Base-by-base conservation (phyloP, 225 moss, liverwort and hornwort genomes). In the Sphagnum tenellum region DNA sequence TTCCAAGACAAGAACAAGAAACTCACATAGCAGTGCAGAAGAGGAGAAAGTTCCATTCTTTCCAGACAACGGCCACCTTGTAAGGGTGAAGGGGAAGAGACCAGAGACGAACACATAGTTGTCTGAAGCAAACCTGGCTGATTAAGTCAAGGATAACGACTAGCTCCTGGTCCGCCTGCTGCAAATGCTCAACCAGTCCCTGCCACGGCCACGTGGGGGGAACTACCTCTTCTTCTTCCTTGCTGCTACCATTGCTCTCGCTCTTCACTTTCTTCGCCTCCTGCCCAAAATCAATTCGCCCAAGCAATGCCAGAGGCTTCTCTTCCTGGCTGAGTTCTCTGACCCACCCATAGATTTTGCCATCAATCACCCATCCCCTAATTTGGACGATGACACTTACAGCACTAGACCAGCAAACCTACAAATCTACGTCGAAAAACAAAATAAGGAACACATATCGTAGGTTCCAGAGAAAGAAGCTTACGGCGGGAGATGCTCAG, bases 261-360 rank as follows among this genome's bases (percentile, higher is more conserved):
- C 75, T 82, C 76, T 92, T 96, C 12, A 79, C 45, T 76, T 89
- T 96, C 66, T 92, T 96, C 13, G 84, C 77, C 69, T 87, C 93
- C 61, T 93, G 88, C 49, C 93, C 85, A 44, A 98, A 98, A 69
- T 98, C 96, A 63, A 98, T 93, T 47, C 96, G 90, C 64, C 87
- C 85, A 12, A 98, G 81, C 75, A 93, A 72, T 55, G 85, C 84
- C 6, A 98, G 88, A 9, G 89, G 90, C 64, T 90, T 93, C 57
- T 98, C 96, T 46, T 93, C 92, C 47, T 77, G 71, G 53, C 75
- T 87, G 53, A 82, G 75, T 63, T 98, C 96, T 47, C 96, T 96
- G 70, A 54, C 51, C 71, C 73, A 67, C 50, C 64, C 56, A 0
- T n/a, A 44, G 45, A 29, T 53, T 12, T 45, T 55, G 29, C 29